Evolutionary conservation across 176 grass and related monocot genomes (phyloP).

Genomic region (Avena eriantha): DNA sequence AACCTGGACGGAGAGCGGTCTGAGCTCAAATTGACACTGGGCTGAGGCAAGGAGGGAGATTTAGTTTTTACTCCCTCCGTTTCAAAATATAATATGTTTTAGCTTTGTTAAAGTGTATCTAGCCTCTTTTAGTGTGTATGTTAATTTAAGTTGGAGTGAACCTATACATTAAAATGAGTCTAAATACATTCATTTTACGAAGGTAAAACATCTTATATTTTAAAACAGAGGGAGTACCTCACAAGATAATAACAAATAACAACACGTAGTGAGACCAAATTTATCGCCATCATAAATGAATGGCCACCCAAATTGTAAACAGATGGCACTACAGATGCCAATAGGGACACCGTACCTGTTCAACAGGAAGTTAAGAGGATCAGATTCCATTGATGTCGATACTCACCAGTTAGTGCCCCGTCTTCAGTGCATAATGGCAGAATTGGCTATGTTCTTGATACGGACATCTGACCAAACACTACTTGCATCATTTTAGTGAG

Average conservation of each 20-base stretch:
- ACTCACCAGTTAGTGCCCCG: slow-evolving; percentile 43
- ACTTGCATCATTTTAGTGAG: slow-evolving; percentile 25
- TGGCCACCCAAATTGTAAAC: slow-evolving; percentile 1
- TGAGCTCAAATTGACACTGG: neutral
- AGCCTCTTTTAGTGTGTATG: too few species aligned
- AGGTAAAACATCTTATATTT: too few species aligned
- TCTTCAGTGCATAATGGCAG: slow-evolving; percentile 32
- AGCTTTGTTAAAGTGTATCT: too few species aligned
- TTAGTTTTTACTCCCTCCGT: neutral
- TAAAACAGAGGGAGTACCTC: neutral
- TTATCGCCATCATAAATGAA: neutral
- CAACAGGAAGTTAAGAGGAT: slow-evolving; percentile 45
- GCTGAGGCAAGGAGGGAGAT: neutral
- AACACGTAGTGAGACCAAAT: neutral
- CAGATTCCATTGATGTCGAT: slow-evolving; percentile 46
- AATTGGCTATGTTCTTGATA: slow-evolving; percentile 42
- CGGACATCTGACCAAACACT: slow-evolving; percentile 50
- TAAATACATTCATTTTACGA: too few species aligned
- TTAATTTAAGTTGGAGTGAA: too few species aligned
- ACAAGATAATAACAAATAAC: neutral
- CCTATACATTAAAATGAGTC: too few species aligned
- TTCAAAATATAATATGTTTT: too few species aligned
- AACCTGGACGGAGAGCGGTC: neutral
- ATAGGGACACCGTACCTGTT: slow-evolving; percentile 29
- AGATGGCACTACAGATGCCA: neutral